A percentile compares a stretch with the other conserved stretches of the same genome.
Evolutionary conservation across 345 rosid species (phyloP).

Genomic region (Toxicodendron radicans): DNA sequence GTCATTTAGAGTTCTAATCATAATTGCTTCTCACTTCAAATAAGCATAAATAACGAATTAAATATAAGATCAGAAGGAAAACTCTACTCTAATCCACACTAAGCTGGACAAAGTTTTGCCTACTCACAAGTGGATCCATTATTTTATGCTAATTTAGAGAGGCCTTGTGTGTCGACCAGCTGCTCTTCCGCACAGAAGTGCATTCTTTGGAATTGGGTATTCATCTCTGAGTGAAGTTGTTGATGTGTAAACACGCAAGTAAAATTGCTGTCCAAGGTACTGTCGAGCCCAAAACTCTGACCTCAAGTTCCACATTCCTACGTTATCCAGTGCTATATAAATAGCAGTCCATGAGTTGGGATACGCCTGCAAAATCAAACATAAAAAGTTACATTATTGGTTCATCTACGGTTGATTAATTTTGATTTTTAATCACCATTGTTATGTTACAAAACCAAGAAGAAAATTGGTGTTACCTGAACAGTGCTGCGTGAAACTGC

Average conservation of each 20-base stretch:
- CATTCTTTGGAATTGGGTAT: conserved; percentile 82
- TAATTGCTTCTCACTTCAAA: not conserved
- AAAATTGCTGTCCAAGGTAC: conserved; percentile 92
- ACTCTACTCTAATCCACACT: conserved; percentile 27
- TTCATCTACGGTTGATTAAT: not conserved
- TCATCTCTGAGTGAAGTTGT: conserved; percentile 90
- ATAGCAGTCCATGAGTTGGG: conserved; percentile 91
- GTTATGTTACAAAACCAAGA: too few relatives aligned
- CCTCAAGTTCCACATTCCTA: conserved; percentile 97
- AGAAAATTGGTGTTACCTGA: conserved; percentile 49
- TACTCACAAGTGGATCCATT: conserved; percentile 10
- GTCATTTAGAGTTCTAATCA: conserved; percentile 21
- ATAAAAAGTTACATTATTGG: not conserved
- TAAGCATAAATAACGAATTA: not conserved
- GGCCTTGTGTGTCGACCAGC: conserved; percentile 77
- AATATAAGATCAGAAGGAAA: conserved; percentile 25
- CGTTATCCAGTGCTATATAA: conserved; percentile 84
- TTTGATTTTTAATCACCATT: not conserved
- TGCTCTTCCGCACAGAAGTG: conserved; percentile 82
- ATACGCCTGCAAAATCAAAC: conserved; percentile 58
- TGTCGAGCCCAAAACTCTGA: conserved; percentile 93
- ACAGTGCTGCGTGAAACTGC: conserved; percentile 72
- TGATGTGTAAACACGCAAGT: conserved; percentile 70
- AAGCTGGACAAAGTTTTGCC: conserved; percentile 13
- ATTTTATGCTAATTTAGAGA: conserved; percentile 28